Percentiles rank a stretch among this genome's conserved stretches.
phyloP scores from a whole-genome alignment of 2,329 filamentous ascomycete genomes.

The Ceratocystis variospora region DNA sequence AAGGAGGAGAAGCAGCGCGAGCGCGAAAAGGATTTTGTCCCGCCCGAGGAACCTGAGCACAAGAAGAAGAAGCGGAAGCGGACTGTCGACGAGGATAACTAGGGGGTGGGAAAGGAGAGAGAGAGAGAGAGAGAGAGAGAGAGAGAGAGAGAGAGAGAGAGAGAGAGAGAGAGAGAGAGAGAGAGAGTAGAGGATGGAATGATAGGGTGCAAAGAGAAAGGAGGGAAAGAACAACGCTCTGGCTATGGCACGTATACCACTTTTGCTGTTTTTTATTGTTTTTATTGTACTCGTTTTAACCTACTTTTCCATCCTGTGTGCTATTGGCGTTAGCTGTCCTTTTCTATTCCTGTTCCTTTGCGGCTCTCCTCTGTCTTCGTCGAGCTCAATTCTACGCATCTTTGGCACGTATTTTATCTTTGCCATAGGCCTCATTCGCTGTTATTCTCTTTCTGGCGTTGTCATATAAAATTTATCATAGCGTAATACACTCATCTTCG shows the following conservation, averaged over 20 bases:
- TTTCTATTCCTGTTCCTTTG: neutral
- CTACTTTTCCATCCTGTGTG: neutral
- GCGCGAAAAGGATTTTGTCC: conserved; percentile 71
- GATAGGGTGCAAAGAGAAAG: neutral
- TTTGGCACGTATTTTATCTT: neutral
- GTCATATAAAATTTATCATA: neutral
- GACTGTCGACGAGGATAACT: conserved; percentile 20
- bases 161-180: neutral
- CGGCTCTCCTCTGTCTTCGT: neutral
- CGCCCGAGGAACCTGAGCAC: conserved; percentile 60
- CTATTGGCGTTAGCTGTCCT: neutral
- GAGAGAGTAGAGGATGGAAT: conserved; percentile 3
- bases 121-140: neutral
- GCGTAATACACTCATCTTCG: conserved; percentile 5
- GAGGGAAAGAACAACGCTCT: conserved; percentile 1
- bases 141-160: neutral
- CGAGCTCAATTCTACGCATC: neutral
- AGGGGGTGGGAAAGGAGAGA: conserved; percentile 21
- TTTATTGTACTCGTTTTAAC: conserved; percentile 5
- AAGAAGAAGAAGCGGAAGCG: conserved; percentile 50
- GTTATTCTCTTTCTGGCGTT: neutral
- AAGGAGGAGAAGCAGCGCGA: conserved; percentile 80
- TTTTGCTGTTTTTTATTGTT: conserved; percentile 13
- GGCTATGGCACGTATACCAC: conserved; percentile 12
- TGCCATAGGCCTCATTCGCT: neutral